Evolutionary conservation across 2,329 filamentous ascomycete genomes (phyloP), one percentile per base, ranked within the genome.

Genomic region (Rhytidhysteron rufulum): DNA sequence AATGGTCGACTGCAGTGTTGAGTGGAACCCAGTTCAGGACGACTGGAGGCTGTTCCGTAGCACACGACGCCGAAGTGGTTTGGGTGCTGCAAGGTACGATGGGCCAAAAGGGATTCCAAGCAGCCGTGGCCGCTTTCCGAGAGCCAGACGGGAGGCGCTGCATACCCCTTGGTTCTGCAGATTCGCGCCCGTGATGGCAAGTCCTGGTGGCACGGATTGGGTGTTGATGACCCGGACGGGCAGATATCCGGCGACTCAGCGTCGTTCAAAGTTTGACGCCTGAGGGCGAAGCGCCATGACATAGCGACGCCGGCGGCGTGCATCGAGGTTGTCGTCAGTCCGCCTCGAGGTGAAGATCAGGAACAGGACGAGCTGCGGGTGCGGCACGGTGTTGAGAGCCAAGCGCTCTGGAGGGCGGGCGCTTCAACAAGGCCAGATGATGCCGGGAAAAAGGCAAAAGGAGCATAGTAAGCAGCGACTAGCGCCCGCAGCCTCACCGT

Each of bases 11-110:
- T 44, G 48, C 45, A 41, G 49, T 49, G 43, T 40, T 48, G 13
- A 8, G 55, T 56, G 43, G 43, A 43, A 60, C 54, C 34, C 43
- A 37, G 39, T 44, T 37, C 45, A 41, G 41, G 45, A 50, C 40
- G 49, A 47, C 53, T 60, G 54, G 51, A 54, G 50, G 45, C 50
- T n/a, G 22, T 37, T 27, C 47, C 38, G 41, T 49, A 53, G 61
- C 31, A 49, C 55, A 58, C 55, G 33, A 49, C 38, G 45, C 51
- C 50, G 49, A 49, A 45, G 42, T 43, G 37, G 49, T 43, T 42
- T 47, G 47, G 47, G 35, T 38, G 49, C 60, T 63, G 62, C 60
- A 62, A 63, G 62, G 60, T 58, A 63, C 60, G 44, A 37, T 51
- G 49, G 45, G 48, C 47, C 49, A 49, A 43, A 34, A 45, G 39